Base-by-base conservation (phyloP, 192 early-diverging fungal species). In the Dissophora ornata region DNA sequence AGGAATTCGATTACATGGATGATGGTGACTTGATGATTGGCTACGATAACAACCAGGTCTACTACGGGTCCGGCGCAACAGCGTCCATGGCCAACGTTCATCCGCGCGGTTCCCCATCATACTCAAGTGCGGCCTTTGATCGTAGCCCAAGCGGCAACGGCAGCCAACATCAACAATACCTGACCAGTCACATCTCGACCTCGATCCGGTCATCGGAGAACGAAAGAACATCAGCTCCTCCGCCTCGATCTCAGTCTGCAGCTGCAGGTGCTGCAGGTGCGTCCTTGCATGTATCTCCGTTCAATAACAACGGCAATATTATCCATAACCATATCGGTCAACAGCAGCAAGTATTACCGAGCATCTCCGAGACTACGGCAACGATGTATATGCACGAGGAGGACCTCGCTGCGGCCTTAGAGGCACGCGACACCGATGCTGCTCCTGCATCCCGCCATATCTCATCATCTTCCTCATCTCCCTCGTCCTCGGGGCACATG, bases 11-110 rank as follows among this genome's bases (percentile, higher is more conserved):
- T 5, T 38, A 38, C 28, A 22, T 63, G 54, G 69, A 71, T 41
- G 69, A 71, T 44, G n/a, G n/a, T n/a, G 69, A 71, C 38, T 21
- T 71, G 44, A 32, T 71, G 38, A 22, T 71, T 40, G 69, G 61
- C 1, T 71, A 71, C 44, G 69, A 70, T 48, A 61, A 55, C 58
- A 49, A 52, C 25, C 60, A 55, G 7, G 38, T 62, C 59, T 62
- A 57, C 44, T 61, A 71, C 33, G 52, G 53, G 29, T 62, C 59
- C 12, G 53, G 60, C 9, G 46, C 54, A 10, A 59, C 67, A 30
- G 36, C 54, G 2, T 62, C 60, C 19, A 71, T 71, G 69, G 40
- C 46, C 13, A 52, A 61, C 28, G 69, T 71, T 34, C 69, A 71
- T 36, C 69, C 69, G 25, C 38, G 40, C 24, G 69, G 69, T 18